Conservation (phyloP, 2,329 filamentous ascomycete genomes). For the Juglanconis juglandina region DNA sequence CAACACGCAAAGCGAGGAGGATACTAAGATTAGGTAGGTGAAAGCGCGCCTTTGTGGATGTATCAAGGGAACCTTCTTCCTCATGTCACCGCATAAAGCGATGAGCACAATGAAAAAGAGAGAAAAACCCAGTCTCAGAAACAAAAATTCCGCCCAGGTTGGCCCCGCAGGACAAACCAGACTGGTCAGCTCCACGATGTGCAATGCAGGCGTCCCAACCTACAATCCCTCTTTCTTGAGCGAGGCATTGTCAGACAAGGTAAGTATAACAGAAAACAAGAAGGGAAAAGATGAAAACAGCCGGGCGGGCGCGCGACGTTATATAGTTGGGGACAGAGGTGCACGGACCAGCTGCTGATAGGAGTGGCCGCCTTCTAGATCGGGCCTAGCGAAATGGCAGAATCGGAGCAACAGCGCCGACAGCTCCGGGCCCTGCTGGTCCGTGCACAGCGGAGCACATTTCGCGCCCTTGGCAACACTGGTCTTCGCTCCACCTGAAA, state of each 20-base stretch:
- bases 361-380: not conserved
- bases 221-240: conserved; percentile 41
- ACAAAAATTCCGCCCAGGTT: conserved; percentile 49
- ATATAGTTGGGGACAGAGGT: not conserved
- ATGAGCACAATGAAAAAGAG: conserved; percentile 42
- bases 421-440: conserved; percentile 6
- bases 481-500: not conserved
- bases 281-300: conserved; percentile 23
- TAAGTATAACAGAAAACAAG: conserved; percentile 46
- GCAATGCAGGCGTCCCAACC: conserved; percentile 49
- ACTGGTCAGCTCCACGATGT: conserved; percentile 46
- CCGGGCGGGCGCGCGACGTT: conserved; percentile 4
- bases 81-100: conserved; percentile 38
- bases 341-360: conserved; percentile 1
- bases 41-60: no score
- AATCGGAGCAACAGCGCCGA: conserved; percentile 15
- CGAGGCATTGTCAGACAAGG: conserved; percentile 41
- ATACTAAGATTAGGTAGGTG: no score
- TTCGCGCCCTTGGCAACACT: conserved; percentile 1
- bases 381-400: not conserved
- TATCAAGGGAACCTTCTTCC: conserved; percentile 31
- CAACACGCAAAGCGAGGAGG: no score
- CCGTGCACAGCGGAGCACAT: conserved; percentile 4
- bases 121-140: conserved; percentile 24
- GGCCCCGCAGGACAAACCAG: conserved; percentile 51